Evolutionary conservation across 2,329 filamentous ascomycete genomes (phyloP).

Genomic region (Nannizziopsis arthrosporioides): DNA sequence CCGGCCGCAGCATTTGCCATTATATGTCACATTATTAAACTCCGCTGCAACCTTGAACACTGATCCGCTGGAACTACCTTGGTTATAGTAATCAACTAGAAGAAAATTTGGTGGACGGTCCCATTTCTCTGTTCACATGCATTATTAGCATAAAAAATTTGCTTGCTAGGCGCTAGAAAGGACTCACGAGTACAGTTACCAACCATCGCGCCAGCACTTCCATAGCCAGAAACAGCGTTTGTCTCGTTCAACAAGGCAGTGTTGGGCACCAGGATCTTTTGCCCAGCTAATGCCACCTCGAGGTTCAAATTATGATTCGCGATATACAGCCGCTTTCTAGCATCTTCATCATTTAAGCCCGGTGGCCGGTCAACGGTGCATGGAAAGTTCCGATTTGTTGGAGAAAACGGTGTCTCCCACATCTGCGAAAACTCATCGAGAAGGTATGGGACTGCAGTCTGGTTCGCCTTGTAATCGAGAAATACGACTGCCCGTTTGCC

Average conservation of each 20-base stretch:
- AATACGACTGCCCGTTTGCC: slow-evolving; percentile 66
- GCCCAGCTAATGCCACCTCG: slow-evolving; percentile 55
- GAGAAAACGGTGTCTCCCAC: slow-evolving; percentile 86
- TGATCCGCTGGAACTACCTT: slow-evolving; percentile 54
- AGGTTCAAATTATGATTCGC: slow-evolving; percentile 87
- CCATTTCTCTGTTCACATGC: slow-evolving; percentile 42
- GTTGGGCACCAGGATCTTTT: slow-evolving; percentile 58
- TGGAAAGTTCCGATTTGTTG: slow-evolving; percentile 55
- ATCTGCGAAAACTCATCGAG: slow-evolving; percentile 78
- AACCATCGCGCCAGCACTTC: slow-evolving; percentile 54
- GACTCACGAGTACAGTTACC: slow-evolving; percentile 48
- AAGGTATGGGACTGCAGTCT: slow-evolving; percentile 67
- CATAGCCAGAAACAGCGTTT: slow-evolving; percentile 53
- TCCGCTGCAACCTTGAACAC: slow-evolving; percentile 63
- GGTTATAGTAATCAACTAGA: slow-evolving; percentile 77
- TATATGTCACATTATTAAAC: slow-evolving; percentile 63
- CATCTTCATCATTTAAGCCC: slow-evolving; percentile 43
- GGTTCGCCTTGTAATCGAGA: slow-evolving; percentile 75
- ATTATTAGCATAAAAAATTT: slow-evolving; percentile 15
- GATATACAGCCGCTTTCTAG: slow-evolving; percentile 58
- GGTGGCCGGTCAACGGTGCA: slow-evolving; percentile 70
- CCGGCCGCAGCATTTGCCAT: slow-evolving; percentile 30
- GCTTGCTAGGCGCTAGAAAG: background rate
- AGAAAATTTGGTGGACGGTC: slow-evolving; percentile 61
- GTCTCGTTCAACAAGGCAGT: slow-evolving; percentile 58